Conservation (phyloP, 2,329 filamentous ascomycete species). For the Apiospora malaysiana region DNA sequence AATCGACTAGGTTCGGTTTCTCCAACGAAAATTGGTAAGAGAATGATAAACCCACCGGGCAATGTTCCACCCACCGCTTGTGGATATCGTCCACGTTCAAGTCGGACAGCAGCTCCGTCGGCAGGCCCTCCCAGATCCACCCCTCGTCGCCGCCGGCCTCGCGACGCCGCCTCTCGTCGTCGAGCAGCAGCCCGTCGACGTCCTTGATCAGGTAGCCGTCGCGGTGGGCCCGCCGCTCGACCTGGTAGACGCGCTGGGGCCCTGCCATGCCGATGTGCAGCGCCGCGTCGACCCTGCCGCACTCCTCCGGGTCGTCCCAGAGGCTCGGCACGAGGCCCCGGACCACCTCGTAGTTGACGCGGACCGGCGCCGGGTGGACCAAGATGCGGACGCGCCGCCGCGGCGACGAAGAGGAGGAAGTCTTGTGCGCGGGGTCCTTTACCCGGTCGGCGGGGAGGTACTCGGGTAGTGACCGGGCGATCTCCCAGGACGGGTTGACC, state of each 20-base stretch:
- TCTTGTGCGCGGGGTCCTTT: slow-evolving; percentile 43
- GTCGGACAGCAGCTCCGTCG: slow-evolving; percentile 61
- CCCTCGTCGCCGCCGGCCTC: slow-evolving; percentile 41
- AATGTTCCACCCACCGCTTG: slow-evolving; percentile 57
- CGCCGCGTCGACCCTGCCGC: slow-evolving; percentile 59
- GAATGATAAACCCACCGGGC: slow-evolving; percentile 49
- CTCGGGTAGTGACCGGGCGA: slow-evolving; percentile 71
- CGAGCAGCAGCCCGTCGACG: slow-evolving; percentile 67
- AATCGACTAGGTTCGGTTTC: neutral
- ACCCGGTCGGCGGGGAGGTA: slow-evolving; percentile 60
- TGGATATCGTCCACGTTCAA: slow-evolving; percentile 64
- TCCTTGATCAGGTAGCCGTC: slow-evolving; percentile 75
- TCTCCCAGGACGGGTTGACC: slow-evolving; percentile 82
- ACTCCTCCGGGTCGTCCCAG: slow-evolving; percentile 50
- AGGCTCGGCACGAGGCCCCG: slow-evolving; percentile 68
- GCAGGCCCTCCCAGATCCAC: slow-evolving; percentile 62
- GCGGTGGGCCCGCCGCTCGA: slow-evolving; percentile 74
- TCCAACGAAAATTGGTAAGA: neutral
- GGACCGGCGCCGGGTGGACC: slow-evolving; percentile 69
- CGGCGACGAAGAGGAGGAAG: neutral
- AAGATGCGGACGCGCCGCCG: slow-evolving; percentile 63
- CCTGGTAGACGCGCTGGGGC: slow-evolving; percentile 65
- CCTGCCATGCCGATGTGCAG: slow-evolving; percentile 85
- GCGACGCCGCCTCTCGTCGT: slow-evolving; percentile 51
- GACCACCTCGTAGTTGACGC: slow-evolving; percentile 73